These are phyloP conservation scores for Sorghum bicolor DNA, from an alignment of 176 grass and related monocot species.

Conservation along the genomic window DNA sequence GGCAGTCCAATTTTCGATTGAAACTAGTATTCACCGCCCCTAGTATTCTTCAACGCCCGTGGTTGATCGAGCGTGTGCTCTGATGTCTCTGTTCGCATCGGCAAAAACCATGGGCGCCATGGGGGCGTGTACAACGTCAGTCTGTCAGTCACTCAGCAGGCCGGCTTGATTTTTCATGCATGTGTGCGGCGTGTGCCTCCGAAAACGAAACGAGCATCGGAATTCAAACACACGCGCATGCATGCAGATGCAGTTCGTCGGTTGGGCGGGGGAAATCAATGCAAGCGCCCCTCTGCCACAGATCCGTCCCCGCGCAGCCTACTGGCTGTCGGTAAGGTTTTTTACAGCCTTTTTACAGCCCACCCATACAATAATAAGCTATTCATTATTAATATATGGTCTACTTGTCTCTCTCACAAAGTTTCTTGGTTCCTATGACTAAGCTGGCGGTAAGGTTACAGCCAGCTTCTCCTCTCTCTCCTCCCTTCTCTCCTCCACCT, in stretches of 20 bases:
- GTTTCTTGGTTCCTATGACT: no score
- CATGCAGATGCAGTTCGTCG: background rate
- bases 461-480: no score
- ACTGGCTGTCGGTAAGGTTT: no score
- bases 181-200: background rate
- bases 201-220: background rate
- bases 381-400: no score
- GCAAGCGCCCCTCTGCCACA: background rate
- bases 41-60: background rate
- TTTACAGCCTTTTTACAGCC: no score
- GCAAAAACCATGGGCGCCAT: constrained; percentile 25
- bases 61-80: no score
- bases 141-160: background rate
- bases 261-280: background rate
- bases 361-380: no score
- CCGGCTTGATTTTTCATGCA: background rate
- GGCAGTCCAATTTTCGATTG: constrained; percentile 11
- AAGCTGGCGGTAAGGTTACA: no score
- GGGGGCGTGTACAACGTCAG: no score
- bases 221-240: background rate
- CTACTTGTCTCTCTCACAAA: no score
- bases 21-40: background rate
- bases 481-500: no score
- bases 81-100: no score
- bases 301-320: background rate